Base-by-base conservation (phyloP, 192 early-diverging fungal genomes). In the Geranomyces variabilis region DNA sequence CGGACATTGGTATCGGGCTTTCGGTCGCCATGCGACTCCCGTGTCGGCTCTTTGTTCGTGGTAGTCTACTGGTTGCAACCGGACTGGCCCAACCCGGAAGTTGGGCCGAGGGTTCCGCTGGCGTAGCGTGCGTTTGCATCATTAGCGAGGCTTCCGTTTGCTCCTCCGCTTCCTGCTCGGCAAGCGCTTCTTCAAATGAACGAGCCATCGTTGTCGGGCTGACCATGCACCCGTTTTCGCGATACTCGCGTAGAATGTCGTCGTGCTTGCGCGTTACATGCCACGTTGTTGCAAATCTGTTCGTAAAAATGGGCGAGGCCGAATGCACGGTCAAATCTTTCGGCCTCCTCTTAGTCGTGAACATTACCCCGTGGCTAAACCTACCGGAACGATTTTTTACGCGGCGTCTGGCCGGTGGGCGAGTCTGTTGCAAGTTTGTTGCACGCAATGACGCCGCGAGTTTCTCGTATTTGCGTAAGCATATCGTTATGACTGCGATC, bases 341-440 rank as follows among this genome's bases (percentile, higher is more conserved):
- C 6, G 7, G 56, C 22, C 9, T 19, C 28, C 17, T 6, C 6
- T 31, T 8, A 10, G 10, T 29, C 59, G 30, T 30, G 24, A 28
- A 17, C 51, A 55, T 3, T 41, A 41, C 3, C 3, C 3, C 10
- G 36, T n/a, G n/a, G n/a, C 36, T 3, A 41, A 41, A 51, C 66
- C 43, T 43, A 82, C 81, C 70, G 28, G 45, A 79, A 70, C 29
- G 66, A 47, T 46, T 60, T 63, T 44, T 76, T 76, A 6, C 70
- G 59, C n/a, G 81, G 81, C 24, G 81, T 82, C 41, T 77, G 43
- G 15, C 81, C 81, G 0, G 81, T 82, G 0, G 77, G 73, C 46
- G 66, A 43, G 68, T 82, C 81, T 13, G 49, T 41, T 13, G 55
- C 45, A 15, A 82, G 67, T n/a, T 67, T 61, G 13, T 75, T 79